Conservation (phyloP, 352 stramenopile genomes). For the Halophytophthora batemanensis region DNA sequence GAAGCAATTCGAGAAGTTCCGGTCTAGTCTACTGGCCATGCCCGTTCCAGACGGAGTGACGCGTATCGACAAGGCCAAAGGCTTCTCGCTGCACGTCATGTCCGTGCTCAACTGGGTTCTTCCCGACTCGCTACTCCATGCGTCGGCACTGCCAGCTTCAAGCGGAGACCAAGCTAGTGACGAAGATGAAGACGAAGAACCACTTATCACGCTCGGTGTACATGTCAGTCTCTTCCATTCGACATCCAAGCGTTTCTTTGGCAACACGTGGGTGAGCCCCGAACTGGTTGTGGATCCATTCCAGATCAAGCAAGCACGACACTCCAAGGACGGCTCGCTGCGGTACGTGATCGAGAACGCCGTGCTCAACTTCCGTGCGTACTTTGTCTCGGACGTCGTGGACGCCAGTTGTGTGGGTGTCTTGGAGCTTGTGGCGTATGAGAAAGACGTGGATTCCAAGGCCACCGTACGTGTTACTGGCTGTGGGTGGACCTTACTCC, state of each 20-base stretch:
- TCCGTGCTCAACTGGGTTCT: conserved; percentile 68
- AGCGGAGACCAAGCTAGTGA: conserved; percentile 4
- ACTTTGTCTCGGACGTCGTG: conserved; percentile 82
- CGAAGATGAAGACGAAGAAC: conserved; percentile 31
- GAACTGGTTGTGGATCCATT: conserved; percentile 53
- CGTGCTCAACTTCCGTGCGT: conserved; percentile 65
- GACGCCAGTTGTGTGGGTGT: conserved; percentile 91
- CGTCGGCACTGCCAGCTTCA: conserved; percentile 21
- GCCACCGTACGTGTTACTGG: conserved; percentile 67
- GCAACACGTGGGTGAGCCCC: conserved; percentile 88
- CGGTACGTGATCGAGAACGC: conserved; percentile 54
- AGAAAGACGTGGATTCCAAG: conserved; percentile 81
- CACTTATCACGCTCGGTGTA: conserved; percentile 61
- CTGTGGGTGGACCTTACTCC: conserved; percentile 92
- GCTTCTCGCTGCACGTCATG: conserved; percentile 64
- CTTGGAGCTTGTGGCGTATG: conserved; percentile 91
- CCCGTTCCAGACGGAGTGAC: conserved; percentile 51
- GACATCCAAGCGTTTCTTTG: conserved; percentile 86
- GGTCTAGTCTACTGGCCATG: conserved; percentile 53
- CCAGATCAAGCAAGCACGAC: conserved; percentile 47
- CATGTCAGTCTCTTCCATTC: conserved; percentile 90
- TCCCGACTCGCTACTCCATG: conserved; percentile 43
- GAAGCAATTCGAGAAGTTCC: conserved; percentile 79
- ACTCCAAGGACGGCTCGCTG: conserved; percentile 40
- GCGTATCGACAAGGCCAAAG: conserved; percentile 55